Percentiles rank a stretch among this genome's conserved stretches.
These are phyloP conservation scores for Boletus vinaceobasis DNA, from an alignment of 768 basidiomycete genomes.

Conservation along the genomic window DNA sequence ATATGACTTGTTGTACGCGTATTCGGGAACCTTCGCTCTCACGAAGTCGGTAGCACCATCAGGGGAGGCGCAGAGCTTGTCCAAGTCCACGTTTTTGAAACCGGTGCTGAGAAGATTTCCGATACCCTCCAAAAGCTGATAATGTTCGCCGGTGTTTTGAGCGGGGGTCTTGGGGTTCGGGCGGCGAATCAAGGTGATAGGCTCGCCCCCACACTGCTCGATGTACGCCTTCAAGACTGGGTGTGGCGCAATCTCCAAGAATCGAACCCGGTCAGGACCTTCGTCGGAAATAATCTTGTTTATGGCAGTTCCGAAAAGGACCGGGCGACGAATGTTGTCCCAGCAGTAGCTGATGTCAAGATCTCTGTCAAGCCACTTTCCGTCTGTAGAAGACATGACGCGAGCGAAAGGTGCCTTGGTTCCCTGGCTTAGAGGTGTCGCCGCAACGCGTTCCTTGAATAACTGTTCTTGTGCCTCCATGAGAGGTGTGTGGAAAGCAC, in stretches of 20 bases:
- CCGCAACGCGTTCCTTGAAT: conserved; percentile 25
- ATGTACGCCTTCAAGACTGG: conserved; percentile 35
- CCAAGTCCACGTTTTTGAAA: conserved; percentile 29
- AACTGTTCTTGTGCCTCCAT: conserved; percentile 34
- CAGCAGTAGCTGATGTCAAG: conserved; percentile 32
- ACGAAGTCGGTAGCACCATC: conserved; percentile 18
- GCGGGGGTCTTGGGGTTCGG: conserved; percentile 30
- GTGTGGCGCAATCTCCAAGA: conserved; percentile 34
- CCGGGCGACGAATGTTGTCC: conserved; percentile 36
- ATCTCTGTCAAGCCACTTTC: conserved; percentile 30
- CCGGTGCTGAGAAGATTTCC: conserved; percentile 30
- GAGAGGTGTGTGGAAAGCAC: conserved; percentile 35
- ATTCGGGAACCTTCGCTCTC: conserved; percentile 28
- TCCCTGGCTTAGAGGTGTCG: conserved; percentile 17
- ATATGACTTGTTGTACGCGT: conserved; percentile 29
- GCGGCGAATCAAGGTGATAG: conserved; percentile 29
- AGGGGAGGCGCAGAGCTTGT: conserved; percentile 24
- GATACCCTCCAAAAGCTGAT: conserved; percentile 31
- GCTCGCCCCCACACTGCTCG: conserved; percentile 34
- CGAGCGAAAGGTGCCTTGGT: conserved; percentile 19
- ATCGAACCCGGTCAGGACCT: conserved; percentile 25
- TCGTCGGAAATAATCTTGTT: conserved; percentile 30
- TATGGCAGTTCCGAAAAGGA: conserved; percentile 34
- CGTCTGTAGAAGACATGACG: conserved; percentile 37
- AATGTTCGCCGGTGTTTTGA: conserved; percentile 34